Evolutionary conservation across 441 rosid genomes (phyloP).

Genomic region (Corymbia citriodora): DNA sequence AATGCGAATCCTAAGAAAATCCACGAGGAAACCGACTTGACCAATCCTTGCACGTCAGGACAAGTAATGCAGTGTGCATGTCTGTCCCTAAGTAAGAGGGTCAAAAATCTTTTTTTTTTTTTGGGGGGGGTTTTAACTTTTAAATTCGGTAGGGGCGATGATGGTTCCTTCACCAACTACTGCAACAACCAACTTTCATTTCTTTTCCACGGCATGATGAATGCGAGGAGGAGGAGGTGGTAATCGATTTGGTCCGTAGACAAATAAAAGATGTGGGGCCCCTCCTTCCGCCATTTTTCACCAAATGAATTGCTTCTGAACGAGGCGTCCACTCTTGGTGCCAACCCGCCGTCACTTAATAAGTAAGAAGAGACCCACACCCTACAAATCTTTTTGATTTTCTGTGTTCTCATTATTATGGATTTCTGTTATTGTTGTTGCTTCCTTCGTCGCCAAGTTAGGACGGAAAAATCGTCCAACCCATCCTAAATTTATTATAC

Average conservation of each 20-base stretch:
- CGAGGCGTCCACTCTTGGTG: neutral
- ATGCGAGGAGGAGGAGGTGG: neutral
- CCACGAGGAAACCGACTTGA: accelerated
- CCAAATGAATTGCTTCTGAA: neutral
- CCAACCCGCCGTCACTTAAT: neutral
- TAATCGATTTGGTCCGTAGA: neutral
- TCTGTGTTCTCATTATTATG: neutral
- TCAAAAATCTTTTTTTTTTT: neutral
- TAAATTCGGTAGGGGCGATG: neutral
- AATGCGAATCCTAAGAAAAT: neutral
- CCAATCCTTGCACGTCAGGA: accelerated
- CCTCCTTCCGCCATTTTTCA: neutral
- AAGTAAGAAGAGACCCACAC: neutral
- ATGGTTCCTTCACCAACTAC: neutral
- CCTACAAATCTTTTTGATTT: neutral
- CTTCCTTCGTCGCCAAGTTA: neutral
- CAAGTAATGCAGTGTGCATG: neutral
- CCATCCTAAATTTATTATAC: neutral
- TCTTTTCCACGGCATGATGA: neutral
- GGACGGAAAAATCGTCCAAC: neutral
- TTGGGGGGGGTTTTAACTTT: too few relatives aligned
- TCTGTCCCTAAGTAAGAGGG: neutral
- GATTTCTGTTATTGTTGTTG: neutral
- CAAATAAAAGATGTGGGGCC: neutral
- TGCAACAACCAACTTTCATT: neutral